Evolutionary conservation across 1,139 yeast species (phyloP), one percentile per base, ranked within the genome.

Genomic region (Lodderomyces parapsilosis): DNA sequence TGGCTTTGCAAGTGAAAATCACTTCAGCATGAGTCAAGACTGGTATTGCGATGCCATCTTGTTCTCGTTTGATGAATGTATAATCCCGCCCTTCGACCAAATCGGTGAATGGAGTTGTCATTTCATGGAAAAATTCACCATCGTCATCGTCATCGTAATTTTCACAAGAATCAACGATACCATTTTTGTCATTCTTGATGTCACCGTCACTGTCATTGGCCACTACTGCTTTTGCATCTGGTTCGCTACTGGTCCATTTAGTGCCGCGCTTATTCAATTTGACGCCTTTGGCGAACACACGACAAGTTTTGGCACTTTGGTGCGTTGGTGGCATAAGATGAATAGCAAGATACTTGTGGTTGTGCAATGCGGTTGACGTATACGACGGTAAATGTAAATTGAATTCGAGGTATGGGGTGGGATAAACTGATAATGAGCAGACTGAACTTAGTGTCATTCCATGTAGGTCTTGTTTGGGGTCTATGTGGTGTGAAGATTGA

Each of bases 391-490:
- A 66, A 62, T 87, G 95, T 42, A 90, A 68, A 57, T 89, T 90
- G 65, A 90, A 89, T 55, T 86, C 93, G 2, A 90, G 59, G 44
- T 87, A 61, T 1, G 96, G 94, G 11, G 67, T 66, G 0, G 96
- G 96, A 42, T 74, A 71, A 25, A 87, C 76, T 1, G 94, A 81
- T 11, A 90, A 65, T 1, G 96, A 88, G 14, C 88, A 78, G 33
- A 87, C 88, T 0, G 96, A 86, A 2, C 95, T 84, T 2, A 90
- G 66, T 0, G 96, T 87, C 71, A 87, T 80, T 1, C 96, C 97
- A 54, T 78, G 83, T 6, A 9, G 23, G 6, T 40, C 31, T 15
- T 8, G 30, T 13, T 14, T 35, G 13, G 11, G 31, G 17, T 27
- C 31, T 13, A 27, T 35, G 15, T 14, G 40, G 1, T 40, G 27